These are phyloP conservation scores for Fusarium multiceps DNA, from an alignment of 2,329 filamentous ascomycete species.

Conservation along the genomic window DNA sequence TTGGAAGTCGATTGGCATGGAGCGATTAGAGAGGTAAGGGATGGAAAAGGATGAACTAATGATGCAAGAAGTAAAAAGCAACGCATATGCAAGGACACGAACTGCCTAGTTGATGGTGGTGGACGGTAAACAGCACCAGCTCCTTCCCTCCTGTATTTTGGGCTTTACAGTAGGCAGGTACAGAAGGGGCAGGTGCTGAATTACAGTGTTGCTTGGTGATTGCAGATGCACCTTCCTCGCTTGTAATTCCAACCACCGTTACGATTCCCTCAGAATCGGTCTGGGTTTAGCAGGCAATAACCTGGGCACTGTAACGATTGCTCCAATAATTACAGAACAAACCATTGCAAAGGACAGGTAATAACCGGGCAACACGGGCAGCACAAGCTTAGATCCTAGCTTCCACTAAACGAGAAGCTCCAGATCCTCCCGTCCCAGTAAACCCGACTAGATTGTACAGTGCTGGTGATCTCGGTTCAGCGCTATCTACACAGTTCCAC, in stretches of 20 bases:
- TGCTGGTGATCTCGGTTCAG: not conserved
- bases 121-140: not conserved
- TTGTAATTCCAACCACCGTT: not conserved
- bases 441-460: not conserved
- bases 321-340: not conserved
- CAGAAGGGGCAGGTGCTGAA: not conserved
- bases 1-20: constrained; percentile 26
- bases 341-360: not conserved
- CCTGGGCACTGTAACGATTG: not conserved
- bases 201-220: not conserved
- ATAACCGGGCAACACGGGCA: not conserved
- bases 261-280: not conserved
- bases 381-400: not conserved
- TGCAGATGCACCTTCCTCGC: not conserved
- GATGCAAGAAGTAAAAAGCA: constrained; percentile 33
- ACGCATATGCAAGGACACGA: not conserved
- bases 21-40: constrained; percentile 27
- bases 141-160: not conserved
- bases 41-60: constrained; percentile 1
- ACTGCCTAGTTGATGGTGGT: not conserved
- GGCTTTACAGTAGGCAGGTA: not conserved
- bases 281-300: not conserved
- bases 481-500: not conserved
- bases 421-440: not conserved
- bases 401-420: not conserved